Base-by-base conservation (phyloP, 2,329 filamentous ascomycete species). In the Neobulgaria alba region DNA sequence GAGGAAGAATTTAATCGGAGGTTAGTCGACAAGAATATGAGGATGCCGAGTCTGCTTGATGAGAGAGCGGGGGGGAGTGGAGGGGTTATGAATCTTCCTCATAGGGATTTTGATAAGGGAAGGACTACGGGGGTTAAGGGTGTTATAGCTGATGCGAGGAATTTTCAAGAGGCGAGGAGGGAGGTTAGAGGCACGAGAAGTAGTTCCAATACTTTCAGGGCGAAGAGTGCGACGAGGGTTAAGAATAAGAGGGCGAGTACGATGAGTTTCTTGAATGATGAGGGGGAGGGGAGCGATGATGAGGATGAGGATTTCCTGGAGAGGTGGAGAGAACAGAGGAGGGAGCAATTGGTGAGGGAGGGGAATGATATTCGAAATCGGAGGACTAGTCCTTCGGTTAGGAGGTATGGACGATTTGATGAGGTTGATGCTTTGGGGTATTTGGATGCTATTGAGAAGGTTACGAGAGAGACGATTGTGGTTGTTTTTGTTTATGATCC, bases 361-460 rank as follows among this genome's bases (percentile, higher is more conserved):
- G 67, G 71, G 45, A 72, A 62, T 47, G 63, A 71, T 51, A 69
- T 78, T 36, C 72, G 73, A 47, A 83, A 71, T 47, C 71, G 83
- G 56, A 77, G 80, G 56, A 82, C 77, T 38, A 90, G 82, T 60
- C 86, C 87, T 1, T 88, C 82, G 54, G 75, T 83, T 49, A 71
- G 85, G 50, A 71, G 82, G 43, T 96, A 84, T 59, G 92, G 92
- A 16, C 75, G 73, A 10, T 67, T 96, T 48, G 82, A 89, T 47
- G 74, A 78, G 44, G 92, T 96, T 1, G 89, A 96, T 67, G 90
- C 87, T 5, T 69, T 83, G 49, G 92, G 89, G 14, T 98, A 94
- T 57, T 73, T 98, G n/a, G 89, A 96, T 62, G 89, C 90, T 41
- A 87, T 96, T 53, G 92, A 98, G 66, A 92, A 87, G 64, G 86